phyloP scores from a whole-genome alignment of 2,329 filamentous ascomycete genomes.

The Periconia macrospinosa region DNA sequence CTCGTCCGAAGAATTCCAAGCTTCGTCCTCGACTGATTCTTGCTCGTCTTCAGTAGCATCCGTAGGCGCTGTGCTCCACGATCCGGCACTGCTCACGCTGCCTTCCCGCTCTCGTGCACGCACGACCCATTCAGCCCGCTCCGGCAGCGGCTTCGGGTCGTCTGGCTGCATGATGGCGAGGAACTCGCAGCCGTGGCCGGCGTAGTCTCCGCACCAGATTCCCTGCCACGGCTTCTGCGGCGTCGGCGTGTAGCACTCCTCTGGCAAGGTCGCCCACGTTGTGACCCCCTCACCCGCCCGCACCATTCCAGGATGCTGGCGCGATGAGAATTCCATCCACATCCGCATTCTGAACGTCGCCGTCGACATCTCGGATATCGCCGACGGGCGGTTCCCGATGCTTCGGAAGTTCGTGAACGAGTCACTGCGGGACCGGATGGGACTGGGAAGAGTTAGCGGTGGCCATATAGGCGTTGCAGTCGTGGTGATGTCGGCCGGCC shows the following conservation, averaged over 20 bases:
- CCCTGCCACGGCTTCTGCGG: constrained; percentile 79
- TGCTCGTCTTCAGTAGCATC: constrained; percentile 11
- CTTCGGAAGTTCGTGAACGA: constrained; percentile 49
- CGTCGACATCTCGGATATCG: constrained; percentile 64
- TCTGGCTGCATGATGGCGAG: constrained; percentile 78
- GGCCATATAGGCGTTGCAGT: constrained; percentile 66
- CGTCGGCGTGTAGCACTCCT: constrained; percentile 78
- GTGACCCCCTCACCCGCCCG: constrained; percentile 57
- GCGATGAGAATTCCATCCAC: constrained; percentile 68
- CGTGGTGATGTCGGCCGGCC: constrained; percentile 46
- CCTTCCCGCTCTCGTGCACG: constrained; percentile 24
- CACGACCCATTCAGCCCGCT: constrained; percentile 33
- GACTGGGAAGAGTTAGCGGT: constrained; percentile 68
- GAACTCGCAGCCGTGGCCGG: constrained; percentile 86
- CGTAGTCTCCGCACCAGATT: constrained; percentile 92
- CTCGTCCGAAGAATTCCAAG: not conserved
- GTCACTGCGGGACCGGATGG: constrained; percentile 58
- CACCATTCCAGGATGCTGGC: constrained; percentile 34
- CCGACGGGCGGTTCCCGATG: constrained; percentile 53
- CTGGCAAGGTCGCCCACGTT: constrained; percentile 74
- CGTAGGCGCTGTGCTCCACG: constrained; percentile 36
- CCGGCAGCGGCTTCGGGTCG: constrained; percentile 45
- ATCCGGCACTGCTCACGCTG: constrained; percentile 32
- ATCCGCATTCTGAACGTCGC: constrained; percentile 72
- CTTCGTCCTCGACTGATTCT: constrained; percentile 7